These are phyloP conservation scores for Cladophialophora psammophila DNA, from an alignment of 2,329 filamentous ascomycete species.

Conservation along the genomic window DNA sequence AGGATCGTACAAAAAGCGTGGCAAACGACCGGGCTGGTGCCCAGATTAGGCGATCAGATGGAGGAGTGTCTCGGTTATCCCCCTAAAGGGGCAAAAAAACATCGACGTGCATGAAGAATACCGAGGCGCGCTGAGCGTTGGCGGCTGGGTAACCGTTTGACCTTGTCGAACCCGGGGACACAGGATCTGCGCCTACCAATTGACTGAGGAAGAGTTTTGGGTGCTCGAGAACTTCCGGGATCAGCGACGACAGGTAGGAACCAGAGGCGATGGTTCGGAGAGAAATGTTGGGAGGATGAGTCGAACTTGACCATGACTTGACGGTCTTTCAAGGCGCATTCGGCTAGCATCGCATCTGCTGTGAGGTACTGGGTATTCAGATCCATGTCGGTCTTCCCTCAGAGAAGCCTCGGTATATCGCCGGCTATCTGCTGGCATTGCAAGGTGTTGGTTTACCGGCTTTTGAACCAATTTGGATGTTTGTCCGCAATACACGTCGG, in stretches of 20 bases:
- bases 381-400: not conserved
- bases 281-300: not conserved
- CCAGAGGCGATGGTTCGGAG: not conserved
- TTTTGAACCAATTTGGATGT: slow-evolving; percentile 6
- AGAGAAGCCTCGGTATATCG: slow-evolving; percentile 24
- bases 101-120: slow-evolving; percentile 23
- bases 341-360: not conserved
- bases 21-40: slow-evolving; percentile 5
- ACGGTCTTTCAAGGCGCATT: not conserved
- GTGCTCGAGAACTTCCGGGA: not conserved
- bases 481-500: not conserved
- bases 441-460: not conserved
- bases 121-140: slow-evolving; percentile 17
- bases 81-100: not conserved
- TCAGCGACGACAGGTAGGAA: not conserved
- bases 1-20: slow-evolving; percentile 5
- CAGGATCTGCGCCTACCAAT: not conserved
- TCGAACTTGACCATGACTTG: not conserved
- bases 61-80: not conserved
- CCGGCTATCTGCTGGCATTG: slow-evolving; percentile 14
- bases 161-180: not conserved
- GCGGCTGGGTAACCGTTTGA: not conserved
- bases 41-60: slow-evolving; percentile 2
- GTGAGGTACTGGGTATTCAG: not conserved
- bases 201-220: not conserved